Base-by-base conservation (phyloP, 2,329 filamentous ascomycete genomes). In the Huntiella decipiens region DNA sequence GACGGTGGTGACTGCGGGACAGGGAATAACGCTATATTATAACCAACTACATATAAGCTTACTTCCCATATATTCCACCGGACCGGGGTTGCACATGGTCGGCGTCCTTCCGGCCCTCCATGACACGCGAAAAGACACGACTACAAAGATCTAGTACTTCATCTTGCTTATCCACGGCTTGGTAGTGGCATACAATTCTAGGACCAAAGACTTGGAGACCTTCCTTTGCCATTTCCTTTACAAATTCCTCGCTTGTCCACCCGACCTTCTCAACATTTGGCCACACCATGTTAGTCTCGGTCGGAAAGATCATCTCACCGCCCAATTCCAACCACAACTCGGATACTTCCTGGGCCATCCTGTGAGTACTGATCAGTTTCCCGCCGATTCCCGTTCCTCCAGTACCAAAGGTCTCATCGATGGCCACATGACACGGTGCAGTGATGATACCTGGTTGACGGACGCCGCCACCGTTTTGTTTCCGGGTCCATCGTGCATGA, bases 241-340 rank as follows among this genome's bases (percentile, higher is more conserved):
- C 55, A 44, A 71, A 63, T 35, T 55, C 58, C 46, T 57, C 57
- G 4, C 44, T 50, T 11, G 58, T 57, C 50, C 66, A 64, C 2
- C 73, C 71, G 8, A 73, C 70, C 1, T 69, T 68, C 28, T 74
- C 70, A 12, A 91, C 63, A 58, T 92, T 79, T 48, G 92, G 56
- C 84, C 83, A 93, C 32, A 84, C 74, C 82, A 93, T 92, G 62
- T 93, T 93, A n/a, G 85, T 92, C 56, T 93, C 78, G 1, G 82
- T 78, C 0, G 81, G 79, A 49, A 78, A 67, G 15, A 68, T 61
- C 47, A 85, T 61, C 60, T 71, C 74, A 1, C 84, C 85, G 4
- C 84, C 84, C 44, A 77, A 65, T 12, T 62, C 63, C 4, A 66
- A 70, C 85, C 85, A 93, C 52, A 81, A 59, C n/a, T 65, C 65